Base-by-base conservation (phyloP, 352 stramenopile genomes). In the Phytopythium chamaehyphon region DNA sequence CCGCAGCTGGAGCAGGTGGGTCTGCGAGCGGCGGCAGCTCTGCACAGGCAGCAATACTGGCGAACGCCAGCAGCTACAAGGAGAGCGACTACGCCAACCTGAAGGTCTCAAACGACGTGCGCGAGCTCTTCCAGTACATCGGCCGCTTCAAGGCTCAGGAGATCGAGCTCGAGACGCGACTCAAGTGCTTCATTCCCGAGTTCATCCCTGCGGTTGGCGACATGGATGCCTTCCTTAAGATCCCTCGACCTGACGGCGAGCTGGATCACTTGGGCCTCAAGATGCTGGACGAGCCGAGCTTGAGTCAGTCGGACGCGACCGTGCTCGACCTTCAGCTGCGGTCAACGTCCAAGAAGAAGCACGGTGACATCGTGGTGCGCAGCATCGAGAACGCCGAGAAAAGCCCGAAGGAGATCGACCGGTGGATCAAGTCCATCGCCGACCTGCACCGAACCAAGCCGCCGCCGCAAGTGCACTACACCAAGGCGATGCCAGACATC, bases 171-270 rank as follows among this genome's bases (percentile, higher is more conserved):
- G 90, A 98, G 59, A 97, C 95, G 33, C 80, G 83, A 26, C 80
- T 98, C 43, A 98, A 98, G 67, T 98, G 91, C 59, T 99, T 98
- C 63, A 90, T 98, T 33, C 96, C 96, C 5, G 90, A 98, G 57
- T 98, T 96, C 64, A 98, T 98, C 40, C 96, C 96, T 8, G 90
- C 96, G 0, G 83, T 98, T 7, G 96, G 96, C 4, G 91, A 98
- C 37, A 98, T 98, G 75, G 96, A 99, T 61, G 76, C 93, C 9
- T 98, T 98, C 65, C 66, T 98, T 40, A 98, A 98, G 66, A 89
- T 98, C 36, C 91, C 93, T 22, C 86, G 93, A n/a, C 92, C 94
- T 6, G 91, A 98, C 62, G 78, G 74, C 12, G 77, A 97, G 43
- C 36, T 65, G 0, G 93, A 98, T 64, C 69, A 94, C 49, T 60